Percentiles rank a stretch among this genome's conserved stretches.
Evolutionary conservation across 805 yeast species (phyloP).

Genomic region (Novakomyces olei): DNA sequence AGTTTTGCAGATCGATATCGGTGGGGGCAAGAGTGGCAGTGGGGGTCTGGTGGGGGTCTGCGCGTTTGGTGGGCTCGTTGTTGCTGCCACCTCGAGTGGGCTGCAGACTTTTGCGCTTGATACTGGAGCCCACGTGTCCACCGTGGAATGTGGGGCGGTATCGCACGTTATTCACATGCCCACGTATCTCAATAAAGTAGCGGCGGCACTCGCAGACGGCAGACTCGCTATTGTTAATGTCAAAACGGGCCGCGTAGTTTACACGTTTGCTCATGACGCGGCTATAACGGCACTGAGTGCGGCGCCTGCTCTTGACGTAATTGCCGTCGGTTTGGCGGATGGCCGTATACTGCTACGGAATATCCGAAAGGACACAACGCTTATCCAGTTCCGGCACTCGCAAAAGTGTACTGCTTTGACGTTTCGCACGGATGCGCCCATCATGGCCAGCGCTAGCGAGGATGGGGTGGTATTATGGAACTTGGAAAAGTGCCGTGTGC

Average conservation of each 20-base stretch:
- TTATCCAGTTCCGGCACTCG: slow-evolving; percentile 24
- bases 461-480: slow-evolving; percentile 81
- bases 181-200: slow-evolving; percentile 74
- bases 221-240: slow-evolving; percentile 58
- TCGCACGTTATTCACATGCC: slow-evolving; percentile 53
- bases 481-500: slow-evolving; percentile 37
- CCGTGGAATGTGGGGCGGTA: slow-evolving; percentile 29
- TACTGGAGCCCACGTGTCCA: slow-evolving; percentile 39
- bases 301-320: slow-evolving; percentile 70
- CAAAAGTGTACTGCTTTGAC: slow-evolving; percentile 36
- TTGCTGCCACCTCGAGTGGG: slow-evolving; percentile 21
- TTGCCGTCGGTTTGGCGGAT: slow-evolving; percentile 51
- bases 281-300: slow-evolving; percentile 46
- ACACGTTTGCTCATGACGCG: slow-evolving; percentile 25
- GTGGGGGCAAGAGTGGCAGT: too few relatives aligned
- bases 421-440: slow-evolving; percentile 81
- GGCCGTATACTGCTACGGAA: slow-evolving; percentile 52
- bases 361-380: slow-evolving; percentile 35
- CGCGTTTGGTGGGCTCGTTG: too few relatives aligned
- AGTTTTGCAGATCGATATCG: slow-evolving; percentile 19
- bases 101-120: slow-evolving; percentile 54
- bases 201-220: slow-evolving; percentile 46
- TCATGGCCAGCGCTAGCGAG: slow-evolving; percentile 54
- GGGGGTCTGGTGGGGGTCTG: too few relatives aligned
- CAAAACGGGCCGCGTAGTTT: slow-evolving; percentile 30